A percentile compares a stretch with the other conserved stretches of the same genome.
These are phyloP conservation scores for Collybiopsis confluens DNA, from an alignment of 768 basidiomycete genomes.

Conservation along the genomic window DNA sequence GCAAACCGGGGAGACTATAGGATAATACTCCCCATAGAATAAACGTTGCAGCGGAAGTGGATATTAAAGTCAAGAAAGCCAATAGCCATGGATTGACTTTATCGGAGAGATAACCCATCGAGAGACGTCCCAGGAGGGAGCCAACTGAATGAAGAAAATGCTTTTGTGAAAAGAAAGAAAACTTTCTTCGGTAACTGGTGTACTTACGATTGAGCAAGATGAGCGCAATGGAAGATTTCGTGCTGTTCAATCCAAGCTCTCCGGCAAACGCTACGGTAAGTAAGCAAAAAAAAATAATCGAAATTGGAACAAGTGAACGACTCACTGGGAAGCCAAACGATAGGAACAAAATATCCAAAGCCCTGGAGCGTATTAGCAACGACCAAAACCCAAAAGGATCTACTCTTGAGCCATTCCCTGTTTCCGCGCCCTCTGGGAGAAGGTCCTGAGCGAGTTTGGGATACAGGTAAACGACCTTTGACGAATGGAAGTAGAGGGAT, in stretches of 20 bases:
- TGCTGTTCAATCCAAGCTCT: constrained; percentile 14
- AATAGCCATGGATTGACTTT: constrained; percentile 19
- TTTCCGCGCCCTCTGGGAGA: constrained; percentile 9
- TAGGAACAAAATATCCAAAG: constrained; percentile 23
- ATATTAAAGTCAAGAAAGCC: constrained; percentile 15
- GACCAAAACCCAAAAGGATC: constrained; percentile 21
- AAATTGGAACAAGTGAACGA: background rate
- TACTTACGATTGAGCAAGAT: constrained; percentile 18
- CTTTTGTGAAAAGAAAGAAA: constrained; percentile 2
- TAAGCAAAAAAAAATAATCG: background rate
- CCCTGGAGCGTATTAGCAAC: constrained; percentile 21
- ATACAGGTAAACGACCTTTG: constrained; percentile 21
- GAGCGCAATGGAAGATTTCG: constrained; percentile 16
- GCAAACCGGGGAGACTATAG: constrained; percentile 18
- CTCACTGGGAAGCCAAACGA: constrained; percentile 24
- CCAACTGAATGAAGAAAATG: constrained; percentile 8
- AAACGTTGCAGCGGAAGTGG: constrained; percentile 22
- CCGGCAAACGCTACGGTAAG: constrained; percentile 17
- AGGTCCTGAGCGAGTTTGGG: constrained; percentile 11
- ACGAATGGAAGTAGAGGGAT: constrained; percentile 23
- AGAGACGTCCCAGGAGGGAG: constrained; percentile 19
- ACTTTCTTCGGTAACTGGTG: too few species aligned
- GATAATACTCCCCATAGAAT: constrained; percentile 26
- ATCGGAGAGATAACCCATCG: constrained; percentile 21
- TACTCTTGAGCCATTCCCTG: constrained; percentile 16